Base-by-base conservation (phyloP, 1,284 basidiomycete genomes). In the Rhizoctonia solani region DNA sequence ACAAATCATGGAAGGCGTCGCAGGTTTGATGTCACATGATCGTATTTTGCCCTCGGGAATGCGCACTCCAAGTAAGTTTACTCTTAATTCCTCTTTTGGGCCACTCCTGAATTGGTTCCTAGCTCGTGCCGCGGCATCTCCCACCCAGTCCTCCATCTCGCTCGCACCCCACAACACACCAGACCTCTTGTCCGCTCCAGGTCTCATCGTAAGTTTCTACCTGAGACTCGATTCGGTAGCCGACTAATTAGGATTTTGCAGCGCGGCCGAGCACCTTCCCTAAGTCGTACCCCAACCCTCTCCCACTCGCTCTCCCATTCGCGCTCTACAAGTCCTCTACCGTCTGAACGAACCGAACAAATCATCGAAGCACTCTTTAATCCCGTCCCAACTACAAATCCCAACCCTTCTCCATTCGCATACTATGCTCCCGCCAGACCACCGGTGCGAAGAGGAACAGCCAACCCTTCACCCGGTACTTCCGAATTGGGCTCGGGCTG, bases 281-380 rank as follows among this genome's bases (percentile, higher is more conserved):
- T 70, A 29, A 19, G 47, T 49, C 34, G 49, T n/a, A 42, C 55
- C 30, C 52, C 58, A 41, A 39, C 55, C 19, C 44, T 52, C 4
- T 54, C 58, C 14, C 59, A 66, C 54, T 52, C 56, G n/a, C 59
- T 63, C 47, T 63, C 59, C 23, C 53, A 52, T 52, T 39, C 47
- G n/a, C 59, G 59, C 46, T 69, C 70, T 67, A 67, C 69, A 46
- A 71, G 70, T 71, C 73, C 29, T 74, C 77, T 1, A 81, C 84
- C 67, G 81, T 84, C 71, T 74, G 83, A 11, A 3, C 82, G 84
- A 5, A 72, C 73, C 2, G 87, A 89, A 73, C 80, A 80, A 53
- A 80, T 91, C 53, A 90, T 91, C 71, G 89, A 91, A 68, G 85
- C 88, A 6, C 75, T 91, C 29, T 91, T 91, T 74, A 91, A 91